Evolutionary conservation across 305 asterid species (phyloP).

Genomic region (Ilex paraguariensis): DNA sequence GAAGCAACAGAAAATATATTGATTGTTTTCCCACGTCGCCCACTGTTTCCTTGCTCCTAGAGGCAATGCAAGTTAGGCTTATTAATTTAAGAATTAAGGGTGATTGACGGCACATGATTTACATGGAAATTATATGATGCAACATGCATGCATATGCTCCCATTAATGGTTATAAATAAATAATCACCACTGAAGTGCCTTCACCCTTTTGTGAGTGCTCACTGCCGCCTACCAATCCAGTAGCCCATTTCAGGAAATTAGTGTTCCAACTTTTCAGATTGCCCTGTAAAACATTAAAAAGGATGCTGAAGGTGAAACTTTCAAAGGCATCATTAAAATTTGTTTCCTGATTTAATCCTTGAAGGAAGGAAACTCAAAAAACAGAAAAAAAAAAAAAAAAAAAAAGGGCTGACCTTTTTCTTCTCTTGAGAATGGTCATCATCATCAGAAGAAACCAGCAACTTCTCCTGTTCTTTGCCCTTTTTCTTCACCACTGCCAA

Average conservation of each 20-base stretch:
- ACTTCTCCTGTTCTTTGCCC: slow-evolving; percentile 84
- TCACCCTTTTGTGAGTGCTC: slow-evolving; percentile 64
- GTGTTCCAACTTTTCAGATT: slow-evolving; percentile 78
- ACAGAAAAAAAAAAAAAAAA: background rate
- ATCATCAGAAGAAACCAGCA: slow-evolving; percentile 66
- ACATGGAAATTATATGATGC: background rate
- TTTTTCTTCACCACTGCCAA: slow-evolving; percentile 88
- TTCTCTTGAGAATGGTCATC: slow-evolving; percentile 49
- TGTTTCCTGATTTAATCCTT: slow-evolving; percentile 12
- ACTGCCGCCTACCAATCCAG: slow-evolving; percentile 81
- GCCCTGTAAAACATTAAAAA: slow-evolving; percentile 41
- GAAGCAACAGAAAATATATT: slow-evolving; percentile 98
- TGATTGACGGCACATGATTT: background rate
- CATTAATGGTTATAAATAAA: slow-evolving; percentile 6
- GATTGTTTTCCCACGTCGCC: slow-evolving; percentile 74
- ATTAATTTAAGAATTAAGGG: slow-evolving; percentile 11
- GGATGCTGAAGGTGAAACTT: slow-evolving; percentile 12
- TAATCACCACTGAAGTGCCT: slow-evolving; percentile 54
- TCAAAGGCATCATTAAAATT: slow-evolving; percentile 6
- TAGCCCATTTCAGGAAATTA: slow-evolving; percentile 95
- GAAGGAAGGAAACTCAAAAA: background rate
- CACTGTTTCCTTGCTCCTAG: slow-evolving; percentile 56
- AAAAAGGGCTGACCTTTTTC: slow-evolving; percentile 23
- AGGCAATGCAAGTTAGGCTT: slow-evolving; percentile 17
- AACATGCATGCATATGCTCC: background rate